These are phyloP conservation scores for Rubroshorea leprosula DNA, from an alignment of 345 rosid genomes.

Conservation along the genomic window DNA sequence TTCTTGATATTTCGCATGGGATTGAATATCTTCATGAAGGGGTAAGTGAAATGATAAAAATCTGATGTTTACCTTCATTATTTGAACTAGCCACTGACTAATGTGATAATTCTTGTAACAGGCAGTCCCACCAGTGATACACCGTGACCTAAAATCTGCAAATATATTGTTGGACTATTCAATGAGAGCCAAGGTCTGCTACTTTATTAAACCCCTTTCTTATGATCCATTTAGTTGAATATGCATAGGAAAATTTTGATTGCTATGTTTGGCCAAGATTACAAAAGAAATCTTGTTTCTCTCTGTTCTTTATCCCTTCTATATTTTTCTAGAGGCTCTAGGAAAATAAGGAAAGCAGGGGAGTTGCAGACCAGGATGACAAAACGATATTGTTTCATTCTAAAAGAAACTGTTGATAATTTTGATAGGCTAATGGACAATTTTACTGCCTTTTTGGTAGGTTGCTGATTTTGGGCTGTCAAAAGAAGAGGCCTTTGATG, in stretches of 20 bases:
- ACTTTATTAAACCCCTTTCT: too few species aligned
- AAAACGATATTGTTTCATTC: too few species aligned
- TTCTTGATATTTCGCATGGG: conserved; percentile 87
- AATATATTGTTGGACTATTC: conserved; percentile 78
- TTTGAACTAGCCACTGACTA: neutral
- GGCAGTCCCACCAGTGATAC: conserved; percentile 95
- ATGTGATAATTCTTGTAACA: conserved; percentile 23
- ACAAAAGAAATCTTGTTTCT: neutral
- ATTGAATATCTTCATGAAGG: conserved; percentile 96
- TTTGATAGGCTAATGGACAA: too few species aligned
- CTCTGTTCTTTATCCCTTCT: too few species aligned
- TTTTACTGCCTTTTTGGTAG: too few species aligned
- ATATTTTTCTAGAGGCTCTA: too few species aligned
- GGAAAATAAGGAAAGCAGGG: too few species aligned
- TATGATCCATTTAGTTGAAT: too few species aligned
- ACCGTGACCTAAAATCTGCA: conserved; percentile 94
- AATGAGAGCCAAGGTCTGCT: conserved; percentile 85
- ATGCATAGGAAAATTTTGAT: neutral
- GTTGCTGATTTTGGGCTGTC: conserved; percentile 98
- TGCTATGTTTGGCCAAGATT: neutral
- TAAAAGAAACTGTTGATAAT: too few species aligned
- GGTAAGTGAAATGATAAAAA: conserved; percentile 27
- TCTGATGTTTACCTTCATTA: neutral
- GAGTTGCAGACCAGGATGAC: too few species aligned
- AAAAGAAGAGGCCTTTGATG: conserved; percentile 75